These are phyloP conservation scores for Harrya chromipes DNA, from an alignment of 768 basidiomycete genomes.

Conservation along the genomic window DNA sequence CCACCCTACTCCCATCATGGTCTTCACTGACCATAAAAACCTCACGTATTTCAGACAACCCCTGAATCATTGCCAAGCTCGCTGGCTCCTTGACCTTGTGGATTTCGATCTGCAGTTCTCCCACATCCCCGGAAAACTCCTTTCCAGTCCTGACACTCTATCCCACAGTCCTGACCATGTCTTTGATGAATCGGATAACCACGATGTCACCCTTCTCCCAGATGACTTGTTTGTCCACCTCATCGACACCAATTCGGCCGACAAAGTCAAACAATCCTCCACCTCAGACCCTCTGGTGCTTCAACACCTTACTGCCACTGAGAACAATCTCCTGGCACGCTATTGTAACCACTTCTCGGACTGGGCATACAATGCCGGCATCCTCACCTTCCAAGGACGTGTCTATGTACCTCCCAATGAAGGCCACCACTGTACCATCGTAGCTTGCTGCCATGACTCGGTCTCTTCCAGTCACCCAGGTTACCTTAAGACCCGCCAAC, in stretches of 20 bases:
- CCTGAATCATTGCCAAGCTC: too few species aligned
- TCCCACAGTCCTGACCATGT: too few species aligned
- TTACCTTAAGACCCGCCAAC: neutral
- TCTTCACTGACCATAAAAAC: too few species aligned
- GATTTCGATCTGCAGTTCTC: too few species aligned
- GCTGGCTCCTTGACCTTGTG: too few species aligned
- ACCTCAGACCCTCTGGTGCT: neutral
- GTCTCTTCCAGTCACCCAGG: too few species aligned
- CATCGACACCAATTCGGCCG: neutral
- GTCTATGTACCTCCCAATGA: too few species aligned
- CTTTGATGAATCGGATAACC: neutral
- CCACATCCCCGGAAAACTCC: too few species aligned
- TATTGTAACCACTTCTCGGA: neutral
- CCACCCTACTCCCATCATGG: slow-evolving; percentile 18
- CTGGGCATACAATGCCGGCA: neutral
- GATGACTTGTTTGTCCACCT: neutral
- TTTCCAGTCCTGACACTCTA: too few species aligned
- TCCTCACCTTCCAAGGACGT: neutral
- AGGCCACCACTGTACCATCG: neutral
- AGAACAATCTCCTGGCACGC: neutral
- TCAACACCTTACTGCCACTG: too few species aligned
- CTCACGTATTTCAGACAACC: too few species aligned
- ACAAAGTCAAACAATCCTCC: neutral
- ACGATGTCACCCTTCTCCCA: neutral
- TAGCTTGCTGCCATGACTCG: too few species aligned